These are phyloP conservation scores for Aspergillus sclerotioniger DNA, from an alignment of 495 filamentous ascomycete genomes.

Conservation along the genomic window DNA sequence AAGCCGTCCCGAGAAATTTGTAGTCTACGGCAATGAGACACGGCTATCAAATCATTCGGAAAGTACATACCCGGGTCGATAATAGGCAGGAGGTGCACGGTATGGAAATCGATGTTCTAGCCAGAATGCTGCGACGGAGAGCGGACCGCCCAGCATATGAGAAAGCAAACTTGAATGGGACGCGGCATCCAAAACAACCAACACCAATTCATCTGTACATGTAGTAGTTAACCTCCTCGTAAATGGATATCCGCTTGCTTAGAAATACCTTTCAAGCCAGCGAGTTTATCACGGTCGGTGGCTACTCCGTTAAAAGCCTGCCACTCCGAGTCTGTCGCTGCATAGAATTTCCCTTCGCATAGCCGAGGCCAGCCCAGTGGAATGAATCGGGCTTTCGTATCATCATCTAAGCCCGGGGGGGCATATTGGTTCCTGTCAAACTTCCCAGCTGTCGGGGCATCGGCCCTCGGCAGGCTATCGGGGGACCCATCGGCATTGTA, in stretches of 20 bases:
- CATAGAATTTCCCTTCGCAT: slow-evolving; percentile 53
- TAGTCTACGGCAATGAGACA: slow-evolving; percentile 37
- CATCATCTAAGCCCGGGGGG: slow-evolving; percentile 9
- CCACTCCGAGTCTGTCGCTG: slow-evolving; percentile 68
- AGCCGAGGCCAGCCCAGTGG: slow-evolving; percentile 57
- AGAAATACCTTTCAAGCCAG: slow-evolving; percentile 50
- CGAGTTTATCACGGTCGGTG: slow-evolving; percentile 46
- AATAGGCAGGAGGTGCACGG: slow-evolving; percentile 58
- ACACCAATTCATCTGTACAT: slow-evolving; percentile 50
- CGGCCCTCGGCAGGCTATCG: slow-evolving; percentile 1
- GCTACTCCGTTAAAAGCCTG: slow-evolving; percentile 59
- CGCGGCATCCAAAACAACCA: slow-evolving; percentile 37
- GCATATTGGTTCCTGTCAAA: slow-evolving; percentile 18
- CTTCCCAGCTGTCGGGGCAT: background rate
- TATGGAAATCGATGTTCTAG: slow-evolving; percentile 59
- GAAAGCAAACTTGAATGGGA: slow-evolving; percentile 32
- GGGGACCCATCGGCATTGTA: slow-evolving; percentile 20
- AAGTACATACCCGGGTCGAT: slow-evolving; percentile 53
- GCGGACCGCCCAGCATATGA: slow-evolving; percentile 45
- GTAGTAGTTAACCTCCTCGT: slow-evolving; percentile 15
- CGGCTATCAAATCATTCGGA: too few species aligned
- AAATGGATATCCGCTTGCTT: slow-evolving; percentile 4
- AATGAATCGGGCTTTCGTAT: slow-evolving; percentile 54
- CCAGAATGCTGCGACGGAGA: slow-evolving; percentile 53
- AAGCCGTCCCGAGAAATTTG: slow-evolving; percentile 54